These are phyloP conservation scores for Typha latifolia DNA, from an alignment of 176 grass and related monocot genomes.

Conservation along the genomic window DNA sequence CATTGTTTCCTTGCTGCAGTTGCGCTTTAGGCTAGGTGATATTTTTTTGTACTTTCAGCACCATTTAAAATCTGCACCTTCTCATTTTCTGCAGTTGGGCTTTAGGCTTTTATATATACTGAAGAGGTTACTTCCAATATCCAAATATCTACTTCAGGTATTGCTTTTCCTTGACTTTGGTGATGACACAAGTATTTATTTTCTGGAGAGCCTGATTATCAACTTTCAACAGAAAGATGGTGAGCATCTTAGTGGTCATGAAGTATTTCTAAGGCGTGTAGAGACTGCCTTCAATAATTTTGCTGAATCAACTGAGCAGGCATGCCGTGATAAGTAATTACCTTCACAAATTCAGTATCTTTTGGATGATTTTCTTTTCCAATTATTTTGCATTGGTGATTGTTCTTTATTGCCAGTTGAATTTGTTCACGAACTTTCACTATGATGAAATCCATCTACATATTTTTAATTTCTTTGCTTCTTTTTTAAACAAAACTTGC, in stretches of 20 bases:
- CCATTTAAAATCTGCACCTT: background rate
- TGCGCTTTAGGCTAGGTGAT: conserved; percentile 57
- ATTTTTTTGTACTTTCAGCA: too few species aligned
- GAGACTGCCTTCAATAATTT: conserved; percentile 63
- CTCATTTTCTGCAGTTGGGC: conserved; percentile 56
- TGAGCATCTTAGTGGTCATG: conserved; percentile 69
- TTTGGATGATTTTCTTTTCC: conserved; percentile 12
- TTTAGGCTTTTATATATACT: conserved; percentile 84
- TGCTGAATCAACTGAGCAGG: conserved; percentile 72
- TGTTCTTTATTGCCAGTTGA: background rate
- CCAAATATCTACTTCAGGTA: conserved; percentile 75
- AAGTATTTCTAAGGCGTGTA: conserved; percentile 72
- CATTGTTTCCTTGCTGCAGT: conserved; percentile 33
- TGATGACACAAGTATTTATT: conserved; percentile 18
- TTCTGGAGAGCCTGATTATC: conserved; percentile 20
- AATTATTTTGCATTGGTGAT: too few species aligned
- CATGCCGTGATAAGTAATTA: conserved; percentile 64
- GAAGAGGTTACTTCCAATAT: conserved; percentile 68
- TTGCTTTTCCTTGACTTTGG: conserved; percentile 19
- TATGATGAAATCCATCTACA: background rate
- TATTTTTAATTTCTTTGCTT: background rate
- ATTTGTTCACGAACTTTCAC: background rate
- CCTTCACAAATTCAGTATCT: conserved; percentile 13
- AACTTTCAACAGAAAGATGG: conserved; percentile 68
- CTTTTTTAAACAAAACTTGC: background rate